Base-by-base conservation (phyloP, 2,329 filamentous ascomycete species). In the Ceratocystis harringtonii region DNA sequence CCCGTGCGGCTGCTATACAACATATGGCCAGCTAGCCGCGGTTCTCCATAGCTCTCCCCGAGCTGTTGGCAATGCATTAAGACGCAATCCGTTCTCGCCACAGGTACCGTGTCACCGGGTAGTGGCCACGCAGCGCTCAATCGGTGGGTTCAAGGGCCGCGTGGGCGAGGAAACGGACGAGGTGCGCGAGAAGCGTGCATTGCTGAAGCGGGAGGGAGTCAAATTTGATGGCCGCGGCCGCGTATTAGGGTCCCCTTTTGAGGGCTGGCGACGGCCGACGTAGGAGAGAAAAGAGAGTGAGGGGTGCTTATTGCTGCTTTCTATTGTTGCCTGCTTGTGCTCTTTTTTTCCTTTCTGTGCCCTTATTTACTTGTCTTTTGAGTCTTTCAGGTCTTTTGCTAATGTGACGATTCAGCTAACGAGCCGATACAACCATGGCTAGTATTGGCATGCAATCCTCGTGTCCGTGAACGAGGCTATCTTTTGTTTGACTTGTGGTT, bases 101-200 rank as follows among this genome's bases (percentile, higher is more conserved):
- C 80, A 83, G 43, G 87, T 92, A 3, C 90, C 90, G 1, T 95
- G 90, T 68, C 90, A 95, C 74, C 81, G 90, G 8, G 87, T 92
- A 25, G 82, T 95, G 60, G 88, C 88, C 5, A 86, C 84, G 50
- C 57, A 57, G 43, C 36, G 63, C 45, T 41, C 44, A 6, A 74
- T 90, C 25, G 87, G 87, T 52, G 86, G 87, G 0, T 90, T 89
- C 77, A 84, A 85, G 74, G 87, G 87, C 2, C 79, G 79, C 65
- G 78, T 81, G 45, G 85, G 84, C 0, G 81, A 84, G 69, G 83
- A 83, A 1, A 80, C 82, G 66, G n/a, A 17, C 22, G 84, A 84
- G 61, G 78, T 86, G 67, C 79, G 80, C 43, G 84, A 85, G 75
- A 89, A 89, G 78, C 79, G 82, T 71, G 73, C 74, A 68, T 71